Conservation (phyloP, 2,329 filamentous ascomycete genomes). For the Hypoxylon sp. region DNA sequence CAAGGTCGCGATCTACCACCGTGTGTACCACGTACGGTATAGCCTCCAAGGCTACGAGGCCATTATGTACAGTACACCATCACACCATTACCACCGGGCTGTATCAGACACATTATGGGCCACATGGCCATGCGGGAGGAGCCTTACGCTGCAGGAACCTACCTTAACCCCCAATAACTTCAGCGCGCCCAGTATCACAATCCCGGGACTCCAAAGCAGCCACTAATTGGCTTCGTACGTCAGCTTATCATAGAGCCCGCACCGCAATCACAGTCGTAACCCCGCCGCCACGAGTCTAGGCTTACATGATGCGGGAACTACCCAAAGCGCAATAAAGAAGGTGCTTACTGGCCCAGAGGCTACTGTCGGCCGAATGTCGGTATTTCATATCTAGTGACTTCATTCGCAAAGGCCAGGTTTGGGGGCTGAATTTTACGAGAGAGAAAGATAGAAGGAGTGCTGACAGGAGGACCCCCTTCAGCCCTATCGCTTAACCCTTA, state of each 20-base stretch:
- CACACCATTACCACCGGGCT: constrained; percentile 9
- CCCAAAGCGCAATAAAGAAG: constrained; percentile 30
- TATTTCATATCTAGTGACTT: constrained; percentile 3
- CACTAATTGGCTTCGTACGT: constrained; percentile 5
- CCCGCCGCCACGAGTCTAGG: constrained; percentile 26
- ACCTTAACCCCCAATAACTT: constrained; percentile 9
- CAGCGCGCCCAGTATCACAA: constrained; percentile 16
- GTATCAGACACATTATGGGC: constrained; percentile 10
- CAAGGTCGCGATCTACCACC: neutral
- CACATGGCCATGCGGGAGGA: constrained; percentile 36
- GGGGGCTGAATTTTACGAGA: neutral
- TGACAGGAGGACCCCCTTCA: constrained; percentile 26
- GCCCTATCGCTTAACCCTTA: constrained; percentile 18
- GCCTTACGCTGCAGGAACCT: constrained; percentile 37
- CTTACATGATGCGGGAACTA: constrained; percentile 28
- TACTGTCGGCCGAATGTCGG: constrained; percentile 31
- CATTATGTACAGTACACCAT: no score
- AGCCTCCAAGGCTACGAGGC: neutral
- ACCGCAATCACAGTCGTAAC: neutral
- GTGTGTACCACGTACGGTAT: constrained; percentile 1
- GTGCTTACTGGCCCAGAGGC: constrained; percentile 32
- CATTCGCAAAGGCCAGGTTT: constrained; percentile 8
- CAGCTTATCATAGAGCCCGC: constrained; percentile 10
- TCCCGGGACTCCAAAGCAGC: constrained; percentile 16
- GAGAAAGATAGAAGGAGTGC: constrained; percentile 17